Conservation (phyloP, 495 filamentous ascomycete species). For the Penicillium macrosclerotiorum region DNA sequence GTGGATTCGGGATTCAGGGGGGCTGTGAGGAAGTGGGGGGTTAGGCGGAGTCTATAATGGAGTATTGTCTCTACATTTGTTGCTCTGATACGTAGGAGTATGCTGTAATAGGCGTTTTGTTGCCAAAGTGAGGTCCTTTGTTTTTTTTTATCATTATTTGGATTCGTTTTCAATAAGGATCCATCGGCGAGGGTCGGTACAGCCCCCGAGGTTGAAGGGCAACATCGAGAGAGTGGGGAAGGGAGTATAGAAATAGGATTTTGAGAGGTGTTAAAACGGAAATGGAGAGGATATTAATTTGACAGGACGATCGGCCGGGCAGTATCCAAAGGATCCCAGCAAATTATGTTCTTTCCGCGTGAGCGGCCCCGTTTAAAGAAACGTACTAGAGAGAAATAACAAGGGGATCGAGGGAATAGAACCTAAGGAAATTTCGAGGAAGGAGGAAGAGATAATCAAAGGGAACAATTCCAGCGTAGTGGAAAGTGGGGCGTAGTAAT, state of each 20-base stretch:
- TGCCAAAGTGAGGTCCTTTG: no score
- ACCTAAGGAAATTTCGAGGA: conserved; percentile 10
- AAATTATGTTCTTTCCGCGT: conserved; percentile 32
- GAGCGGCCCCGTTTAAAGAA: conserved; percentile 29
- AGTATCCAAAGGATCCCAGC: conserved; percentile 20
- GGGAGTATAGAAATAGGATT: conserved; percentile 12
- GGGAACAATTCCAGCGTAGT: background rate
- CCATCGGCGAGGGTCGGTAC: no score
- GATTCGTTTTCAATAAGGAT: no score
- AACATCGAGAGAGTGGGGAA: conserved; percentile 6
- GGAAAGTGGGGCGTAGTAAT: conserved; percentile 5
- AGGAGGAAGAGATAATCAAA: conserved; percentile 12
- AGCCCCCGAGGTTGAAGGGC: no score
- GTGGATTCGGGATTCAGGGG: no score
- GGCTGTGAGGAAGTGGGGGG: no score
- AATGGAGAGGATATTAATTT: conserved; percentile 12
- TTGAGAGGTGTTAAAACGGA: conserved; percentile 2
- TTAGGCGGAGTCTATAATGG: no score
- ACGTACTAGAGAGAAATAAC: conserved; percentile 2
- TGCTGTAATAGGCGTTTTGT: no score
- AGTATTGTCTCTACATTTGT: no score
- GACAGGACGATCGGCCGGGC: conserved; percentile 10
- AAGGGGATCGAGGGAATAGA: conserved; percentile 6
- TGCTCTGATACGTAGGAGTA: no score
- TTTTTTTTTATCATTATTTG: no score